Conservation (phyloP, 1,284 basidiomycete genomes). For the Malassezia yamatoensis region DNA sequence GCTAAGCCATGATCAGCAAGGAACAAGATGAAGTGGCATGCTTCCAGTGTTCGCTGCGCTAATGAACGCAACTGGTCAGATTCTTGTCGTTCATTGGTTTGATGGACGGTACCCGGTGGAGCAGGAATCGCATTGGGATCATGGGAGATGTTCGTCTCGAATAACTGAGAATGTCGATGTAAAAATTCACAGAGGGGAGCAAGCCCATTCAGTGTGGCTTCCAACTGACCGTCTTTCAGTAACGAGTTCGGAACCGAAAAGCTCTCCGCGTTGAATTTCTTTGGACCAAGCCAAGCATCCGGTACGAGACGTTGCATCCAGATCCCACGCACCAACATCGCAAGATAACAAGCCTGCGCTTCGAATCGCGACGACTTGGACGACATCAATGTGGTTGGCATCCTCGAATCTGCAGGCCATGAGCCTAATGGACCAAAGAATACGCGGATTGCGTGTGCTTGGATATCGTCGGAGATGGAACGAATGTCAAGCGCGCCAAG, state of each 20-base stretch:
- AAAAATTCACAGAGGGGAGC: slow-evolving; percentile 32
- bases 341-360: slow-evolving; percentile 75
- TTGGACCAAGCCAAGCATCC: slow-evolving; percentile 19
- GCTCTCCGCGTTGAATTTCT: slow-evolving; percentile 10
- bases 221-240: slow-evolving; percentile 18
- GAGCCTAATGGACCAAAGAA: slow-evolving; percentile 38
- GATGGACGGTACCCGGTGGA: slow-evolving; percentile 23
- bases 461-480: slow-evolving; percentile 29
- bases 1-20: slow-evolving; percentile 80
- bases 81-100: slow-evolving; percentile 67
- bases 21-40: slow-evolving; percentile 81
- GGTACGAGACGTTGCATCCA: slow-evolving; percentile 62
- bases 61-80: slow-evolving; percentile 64
- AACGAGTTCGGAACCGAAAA: not conserved
- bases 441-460: slow-evolving; percentile 37
- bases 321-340: slow-evolving; percentile 70
- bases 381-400: slow-evolving; percentile 23
- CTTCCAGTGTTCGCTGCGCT: slow-evolving; percentile 54
- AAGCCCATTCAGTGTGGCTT: slow-evolving; percentile 29
- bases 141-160: slow-evolving; percentile 23
- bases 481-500: slow-evolving; percentile 18
- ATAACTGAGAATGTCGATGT: slow-evolving; percentile 38
- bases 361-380: slow-evolving; percentile 58
- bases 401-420: slow-evolving; percentile 35
- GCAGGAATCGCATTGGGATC: slow-evolving; percentile 3